A percentile compares a stretch with the other conserved stretches of the same genome.
Conservation (phyloP, 306 rosid genomes). For the Cicer yamashitae region DNA sequence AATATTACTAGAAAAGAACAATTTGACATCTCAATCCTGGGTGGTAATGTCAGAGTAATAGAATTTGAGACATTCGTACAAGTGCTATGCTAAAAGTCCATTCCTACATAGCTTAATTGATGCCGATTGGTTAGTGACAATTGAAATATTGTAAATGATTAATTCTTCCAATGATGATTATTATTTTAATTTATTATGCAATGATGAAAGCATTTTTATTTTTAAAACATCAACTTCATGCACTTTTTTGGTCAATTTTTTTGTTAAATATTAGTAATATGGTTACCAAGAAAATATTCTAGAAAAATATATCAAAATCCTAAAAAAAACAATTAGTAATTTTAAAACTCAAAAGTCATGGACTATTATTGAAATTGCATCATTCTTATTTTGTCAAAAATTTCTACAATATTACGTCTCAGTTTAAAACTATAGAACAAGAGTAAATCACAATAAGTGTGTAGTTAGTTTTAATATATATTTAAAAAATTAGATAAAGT, state of each 20-base stretch:
- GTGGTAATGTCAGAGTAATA: constrained; percentile 9
- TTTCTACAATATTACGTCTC: too few species aligned
- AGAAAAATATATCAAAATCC: neutral
- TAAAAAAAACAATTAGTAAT: constrained; percentile 6
- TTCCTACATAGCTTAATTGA: neutral
- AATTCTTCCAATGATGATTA: neutral
- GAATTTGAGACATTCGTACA: neutral
- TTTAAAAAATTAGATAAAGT: constrained; percentile 1
- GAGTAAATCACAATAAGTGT: neutral
- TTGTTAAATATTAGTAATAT: neutral
- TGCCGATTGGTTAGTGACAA: neutral
- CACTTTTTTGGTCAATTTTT: neutral
- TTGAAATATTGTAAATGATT: neutral
- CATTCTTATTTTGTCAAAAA: too few species aligned
- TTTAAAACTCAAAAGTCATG: neutral
- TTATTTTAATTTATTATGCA: neutral
- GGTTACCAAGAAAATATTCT: neutral
- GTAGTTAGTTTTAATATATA: neutral
- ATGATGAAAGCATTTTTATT: neutral
- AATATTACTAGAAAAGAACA: neutral
- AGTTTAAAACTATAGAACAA: neutral
- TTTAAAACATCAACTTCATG: neutral
- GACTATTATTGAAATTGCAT: too few species aligned
- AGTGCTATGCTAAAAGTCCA: neutral
- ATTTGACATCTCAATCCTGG: neutral